These are phyloP conservation scores for Prunus mongolica DNA, from an alignment of 306 rosid genomes.

Conservation along the genomic window DNA sequence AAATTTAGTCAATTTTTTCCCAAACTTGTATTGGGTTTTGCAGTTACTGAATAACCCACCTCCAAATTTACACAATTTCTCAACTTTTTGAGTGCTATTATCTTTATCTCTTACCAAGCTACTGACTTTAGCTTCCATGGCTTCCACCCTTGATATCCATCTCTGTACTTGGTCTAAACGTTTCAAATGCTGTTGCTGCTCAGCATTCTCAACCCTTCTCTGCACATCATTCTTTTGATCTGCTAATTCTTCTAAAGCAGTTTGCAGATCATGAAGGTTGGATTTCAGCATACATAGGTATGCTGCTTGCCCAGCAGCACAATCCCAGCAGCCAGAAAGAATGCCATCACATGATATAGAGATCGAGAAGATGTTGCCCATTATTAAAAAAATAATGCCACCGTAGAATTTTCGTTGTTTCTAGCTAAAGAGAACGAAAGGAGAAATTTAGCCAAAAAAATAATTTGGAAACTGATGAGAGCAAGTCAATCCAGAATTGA, in stretches of 20 bases:
- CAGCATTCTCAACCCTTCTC: background rate
- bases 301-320: background rate
- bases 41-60: background rate
- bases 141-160: background rate
- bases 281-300: background rate
- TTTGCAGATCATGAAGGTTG: background rate
- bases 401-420: no score
- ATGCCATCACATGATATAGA: background rate
- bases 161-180: background rate
- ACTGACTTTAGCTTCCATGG: background rate
- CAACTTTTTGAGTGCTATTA: background rate
- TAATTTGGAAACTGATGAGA: no score
- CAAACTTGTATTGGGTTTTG: background rate
- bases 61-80: background rate
- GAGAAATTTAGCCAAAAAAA: no score
- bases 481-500: no score
- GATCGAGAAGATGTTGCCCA: conserved; percentile 6
- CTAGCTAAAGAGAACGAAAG: no score
- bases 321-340: background rate
- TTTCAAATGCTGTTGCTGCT: background rate
- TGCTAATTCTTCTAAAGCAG: conserved; percentile 7
- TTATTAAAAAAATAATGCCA: background rate
- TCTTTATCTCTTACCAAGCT: background rate
- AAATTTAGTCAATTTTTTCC: background rate
- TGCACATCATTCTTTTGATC: background rate